Percentiles rank a stretch among this genome's conserved stretches.
Conservation (phyloP, 1,284 basidiomycete species). For the Cerioporus squamosus region DNA sequence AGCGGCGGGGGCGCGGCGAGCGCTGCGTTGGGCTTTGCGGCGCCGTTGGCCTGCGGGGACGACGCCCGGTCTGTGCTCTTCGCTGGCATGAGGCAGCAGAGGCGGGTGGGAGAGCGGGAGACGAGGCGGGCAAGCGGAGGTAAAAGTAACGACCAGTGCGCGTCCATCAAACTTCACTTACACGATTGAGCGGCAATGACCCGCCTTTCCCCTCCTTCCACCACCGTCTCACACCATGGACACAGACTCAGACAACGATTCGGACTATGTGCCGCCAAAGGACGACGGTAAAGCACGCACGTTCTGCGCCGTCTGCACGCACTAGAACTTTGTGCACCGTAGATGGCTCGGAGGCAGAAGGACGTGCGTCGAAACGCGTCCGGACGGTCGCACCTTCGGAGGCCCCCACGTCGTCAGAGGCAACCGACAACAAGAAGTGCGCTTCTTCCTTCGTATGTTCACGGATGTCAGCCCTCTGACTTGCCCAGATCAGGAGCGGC, state of each 20-base stretch:
- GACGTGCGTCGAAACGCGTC: constrained; percentile 19
- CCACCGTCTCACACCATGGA: constrained; percentile 20
- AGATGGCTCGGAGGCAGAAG: constrained; percentile 13
- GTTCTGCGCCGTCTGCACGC: neutral
- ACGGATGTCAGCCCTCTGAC: constrained; percentile 8
- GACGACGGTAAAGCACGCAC: constrained; percentile 26
- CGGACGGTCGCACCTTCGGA: constrained; percentile 27
- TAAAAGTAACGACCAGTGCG: constrained; percentile 18
- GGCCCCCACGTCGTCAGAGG: constrained; percentile 7
- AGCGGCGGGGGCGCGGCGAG: constrained; percentile 28
- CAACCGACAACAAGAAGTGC: constrained; percentile 14
- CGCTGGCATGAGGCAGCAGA: constrained; percentile 17
- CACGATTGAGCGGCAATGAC: constrained; percentile 7
- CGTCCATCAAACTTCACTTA: constrained; percentile 23
- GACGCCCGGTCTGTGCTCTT: constrained; percentile 8
- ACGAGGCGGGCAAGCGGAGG: constrained; percentile 7
- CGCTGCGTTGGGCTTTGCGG: constrained; percentile 8
- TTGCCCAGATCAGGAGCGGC: constrained; percentile 23
- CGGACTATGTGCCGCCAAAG: constrained; percentile 63
- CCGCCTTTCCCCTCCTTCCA: constrained; percentile 7
- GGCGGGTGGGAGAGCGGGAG: constrained; percentile 1
- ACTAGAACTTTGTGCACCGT: constrained; percentile 1
- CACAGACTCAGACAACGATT: constrained; percentile 69
- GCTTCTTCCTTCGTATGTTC: neutral
- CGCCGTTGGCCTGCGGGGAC: constrained; percentile 9